Conservation (phyloP, 225 moss, liverwort and hornwort genomes). For the Polytrichum commune region DNA sequence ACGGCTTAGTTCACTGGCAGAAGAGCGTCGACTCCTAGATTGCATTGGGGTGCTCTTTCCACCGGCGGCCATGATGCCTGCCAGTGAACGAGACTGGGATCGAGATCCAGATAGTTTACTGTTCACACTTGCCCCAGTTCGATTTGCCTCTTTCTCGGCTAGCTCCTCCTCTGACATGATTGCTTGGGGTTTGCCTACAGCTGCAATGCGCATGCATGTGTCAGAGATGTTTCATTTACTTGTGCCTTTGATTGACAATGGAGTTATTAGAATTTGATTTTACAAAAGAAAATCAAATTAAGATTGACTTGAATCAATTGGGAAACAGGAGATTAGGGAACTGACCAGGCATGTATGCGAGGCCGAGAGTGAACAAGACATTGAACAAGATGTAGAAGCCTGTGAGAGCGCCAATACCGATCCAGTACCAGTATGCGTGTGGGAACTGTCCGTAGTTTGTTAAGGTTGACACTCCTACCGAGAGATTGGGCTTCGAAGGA, state of each 20-base stretch:
- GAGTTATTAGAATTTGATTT: no score
- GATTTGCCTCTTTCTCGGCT: slow-evolving; percentile 45
- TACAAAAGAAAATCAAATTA: no score
- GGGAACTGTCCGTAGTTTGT: slow-evolving; percentile 25
- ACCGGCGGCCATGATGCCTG: slow-evolving; percentile 27
- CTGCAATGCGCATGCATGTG: slow-evolving; percentile 12
- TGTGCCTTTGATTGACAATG: no score
- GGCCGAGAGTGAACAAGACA: slow-evolving; percentile 37
- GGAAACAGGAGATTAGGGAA: no score
- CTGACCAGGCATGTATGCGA: slow-evolving; percentile 48
- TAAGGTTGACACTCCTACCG: slow-evolving; percentile 21
- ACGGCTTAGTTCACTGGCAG: neutral
- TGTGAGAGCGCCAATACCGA: slow-evolving; percentile 38
- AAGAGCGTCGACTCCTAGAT: slow-evolving; percentile 9
- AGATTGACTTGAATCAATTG: no score
- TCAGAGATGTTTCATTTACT: no score
- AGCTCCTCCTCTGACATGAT: slow-evolving; percentile 57
- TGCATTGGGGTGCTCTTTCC: slow-evolving; percentile 15
- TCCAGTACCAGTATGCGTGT: slow-evolving; percentile 42
- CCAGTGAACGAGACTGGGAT: slow-evolving; percentile 28
- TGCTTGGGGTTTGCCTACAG: slow-evolving; percentile 52
- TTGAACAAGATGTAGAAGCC: slow-evolving; percentile 52
- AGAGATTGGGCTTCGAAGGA: neutral
- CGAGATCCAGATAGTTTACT: neutral
- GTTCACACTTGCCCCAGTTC: slow-evolving; percentile 14